Percentiles rank a stretch among this genome's conserved stretches.
Conservation (phyloP, 2,329 filamentous ascomycete species). For the Claviceps monticola region DNA sequence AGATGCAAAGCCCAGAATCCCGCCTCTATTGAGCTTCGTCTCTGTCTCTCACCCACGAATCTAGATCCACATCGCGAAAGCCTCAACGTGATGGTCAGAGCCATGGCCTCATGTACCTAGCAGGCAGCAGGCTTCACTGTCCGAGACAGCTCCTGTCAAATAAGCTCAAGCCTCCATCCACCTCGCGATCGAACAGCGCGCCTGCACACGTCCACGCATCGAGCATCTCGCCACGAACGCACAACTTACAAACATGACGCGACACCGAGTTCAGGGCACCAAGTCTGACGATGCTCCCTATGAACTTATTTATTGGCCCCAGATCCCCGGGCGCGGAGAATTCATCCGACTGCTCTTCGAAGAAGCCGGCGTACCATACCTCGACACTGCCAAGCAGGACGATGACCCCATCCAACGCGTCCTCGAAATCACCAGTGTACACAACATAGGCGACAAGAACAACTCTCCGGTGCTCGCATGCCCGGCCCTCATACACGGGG, state of each 20-base stretch:
- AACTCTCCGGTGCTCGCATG: conserved; percentile 56
- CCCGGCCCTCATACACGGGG: conserved; percentile 49
- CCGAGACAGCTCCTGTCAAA: too few species aligned
- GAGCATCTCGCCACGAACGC: too few species aligned
- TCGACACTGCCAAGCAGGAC: conserved; percentile 31
- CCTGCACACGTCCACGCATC: too few species aligned
- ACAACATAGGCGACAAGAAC: conserved; percentile 31
- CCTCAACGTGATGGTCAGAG: too few species aligned
- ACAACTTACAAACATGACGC: conserved; percentile 8
- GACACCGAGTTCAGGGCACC: conserved; percentile 14
- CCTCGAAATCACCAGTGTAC: conserved; percentile 28
- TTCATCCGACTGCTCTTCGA: conserved; percentile 60
- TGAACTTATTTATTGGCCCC: conserved; percentile 58
- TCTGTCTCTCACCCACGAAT: too few species aligned
- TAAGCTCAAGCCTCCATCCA: too few species aligned
- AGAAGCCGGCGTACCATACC: conserved; percentile 50
- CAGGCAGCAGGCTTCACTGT: too few species aligned
- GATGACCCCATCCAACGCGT: conserved; percentile 39
- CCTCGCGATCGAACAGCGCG: too few species aligned
- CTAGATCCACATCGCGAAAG: too few species aligned
- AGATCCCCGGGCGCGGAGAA: conserved; percentile 60
- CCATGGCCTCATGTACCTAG: too few species aligned
- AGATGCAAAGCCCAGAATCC: background rate
- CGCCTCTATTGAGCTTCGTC: too few species aligned
- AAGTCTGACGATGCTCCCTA: conserved; percentile 35